Evolutionary conservation across 2,329 filamentous ascomycete genomes (phyloP), one percentile per base, ranked within the genome.

Genomic region (Sporothrix humicola): DNA sequence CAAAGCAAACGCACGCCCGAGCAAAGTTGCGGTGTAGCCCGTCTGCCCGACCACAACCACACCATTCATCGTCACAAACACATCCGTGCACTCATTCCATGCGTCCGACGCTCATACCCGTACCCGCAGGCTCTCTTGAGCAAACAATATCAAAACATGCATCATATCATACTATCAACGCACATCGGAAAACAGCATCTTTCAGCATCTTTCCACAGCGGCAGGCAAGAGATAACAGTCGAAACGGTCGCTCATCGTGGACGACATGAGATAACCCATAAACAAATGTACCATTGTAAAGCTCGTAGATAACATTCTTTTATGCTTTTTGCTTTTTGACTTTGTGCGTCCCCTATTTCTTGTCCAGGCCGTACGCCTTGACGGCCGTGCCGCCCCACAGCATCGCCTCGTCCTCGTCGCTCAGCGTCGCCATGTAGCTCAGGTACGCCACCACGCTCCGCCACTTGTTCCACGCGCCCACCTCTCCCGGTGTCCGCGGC

Each of bases 361-460:
- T 66, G 4, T 81, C 78, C 7, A 91, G 82, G 2, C 82, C 82
- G 78, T 97, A 98, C 1, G 92, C 94, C 81, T 88, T 87, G 71
- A 87, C 84, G 0, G 93, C 93, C 12, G 92, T 94, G 23, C 87
- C 88, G 66, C 88, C 89, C 89, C 93, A 97, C 66, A 97, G 85
- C 81, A 86, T 87, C 74, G 85, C 86, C 80, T 88, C 87, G 74
- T 92, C 88, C 54, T 89, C 87, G 17, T 89, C 86, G 1, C 81
- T 84, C 74, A 95, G 80, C 58, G 85, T 85, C 0, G 87, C 88
- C 85, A 91, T 87, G 81, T 86, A 85, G 76, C 94, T 88, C 77
- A 93, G 85, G 76, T 84, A 84, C 75, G 91, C 88, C 20, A 97
- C 92, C 1, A 96, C 85, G 23, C 85, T 85, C 76, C 85, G 88